Percentiles rank a stretch among this genome's conserved stretches.
These are phyloP conservation scores for Populus hybrid DNA, from an alignment of 441 rosid species.

Conservation along the genomic window DNA sequence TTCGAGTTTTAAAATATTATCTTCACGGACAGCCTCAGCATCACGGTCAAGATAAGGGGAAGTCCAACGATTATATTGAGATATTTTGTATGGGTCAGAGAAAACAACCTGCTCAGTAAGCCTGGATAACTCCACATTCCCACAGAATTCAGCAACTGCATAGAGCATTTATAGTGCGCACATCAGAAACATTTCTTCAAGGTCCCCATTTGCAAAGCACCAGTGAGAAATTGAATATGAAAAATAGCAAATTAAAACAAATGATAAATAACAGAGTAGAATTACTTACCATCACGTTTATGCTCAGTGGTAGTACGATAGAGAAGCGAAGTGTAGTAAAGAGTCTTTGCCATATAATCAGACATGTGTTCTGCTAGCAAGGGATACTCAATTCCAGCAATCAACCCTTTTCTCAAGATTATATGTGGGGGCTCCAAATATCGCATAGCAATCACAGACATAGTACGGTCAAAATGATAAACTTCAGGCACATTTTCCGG, in stretches of 20 bases:
- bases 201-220: background rate
- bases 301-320: slow-evolving; percentile 70
- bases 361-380: slow-evolving; percentile 68
- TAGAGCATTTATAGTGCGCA: slow-evolving; percentile 9
- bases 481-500: slow-evolving; percentile 82
- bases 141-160: slow-evolving; percentile 92
- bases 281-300: slow-evolving; percentile 51
- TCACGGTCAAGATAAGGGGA: slow-evolving; percentile 80
- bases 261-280: background rate
- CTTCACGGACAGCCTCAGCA: slow-evolving; percentile 71
- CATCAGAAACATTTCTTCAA: slow-evolving; percentile 12
- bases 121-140: slow-evolving; percentile 85
- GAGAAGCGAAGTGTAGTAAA: slow-evolving; percentile 73
- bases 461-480: slow-evolving; percentile 77
- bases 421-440: slow-evolving; percentile 90
- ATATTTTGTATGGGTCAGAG: slow-evolving; percentile 80
- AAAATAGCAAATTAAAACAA: background rate
- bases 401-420: slow-evolving; percentile 76
- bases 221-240: background rate
- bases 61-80: slow-evolving; percentile 69
- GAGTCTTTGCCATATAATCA: slow-evolving; percentile 73
- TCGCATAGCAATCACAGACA: slow-evolving; percentile 90
- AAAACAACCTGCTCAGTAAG: slow-evolving; percentile 91
- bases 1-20: slow-evolving; percentile 65
- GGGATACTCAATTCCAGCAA: slow-evolving; percentile 77